phyloP scores from a whole-genome alignment of 139 green algal species.

The Parachlorella kessleri region DNA sequence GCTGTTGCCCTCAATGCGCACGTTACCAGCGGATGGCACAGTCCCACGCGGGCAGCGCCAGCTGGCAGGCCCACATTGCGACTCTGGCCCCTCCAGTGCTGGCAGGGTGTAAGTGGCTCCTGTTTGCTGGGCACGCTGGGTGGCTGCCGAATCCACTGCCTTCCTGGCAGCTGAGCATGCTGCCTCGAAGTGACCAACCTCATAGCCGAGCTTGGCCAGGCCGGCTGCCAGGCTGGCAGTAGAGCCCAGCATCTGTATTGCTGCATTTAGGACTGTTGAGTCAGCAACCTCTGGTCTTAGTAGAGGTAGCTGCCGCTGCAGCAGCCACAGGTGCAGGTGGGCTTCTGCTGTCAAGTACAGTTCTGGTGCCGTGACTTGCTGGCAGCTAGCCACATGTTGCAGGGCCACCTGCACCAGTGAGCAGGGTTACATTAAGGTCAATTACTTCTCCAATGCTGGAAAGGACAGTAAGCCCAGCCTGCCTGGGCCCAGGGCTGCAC shows the following conservation, averaged over 20 bases:
- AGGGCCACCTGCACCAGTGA: neutral
- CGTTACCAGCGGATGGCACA: neutral
- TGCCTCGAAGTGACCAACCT: slow-evolving; percentile 26
- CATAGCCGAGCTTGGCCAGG: slow-evolving; percentile 28
- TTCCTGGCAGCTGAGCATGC: neutral
- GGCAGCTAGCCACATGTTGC: neutral
- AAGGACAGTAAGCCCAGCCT: too few species aligned
- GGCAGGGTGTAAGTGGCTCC: slow-evolving; percentile 10
- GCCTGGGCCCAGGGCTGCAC: too few species aligned
- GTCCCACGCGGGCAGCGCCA: slow-evolving; percentile 2
- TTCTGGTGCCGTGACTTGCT: neutral
- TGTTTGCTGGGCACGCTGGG: neutral
- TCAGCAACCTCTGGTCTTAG: slow-evolving; percentile 7
- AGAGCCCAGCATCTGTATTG: slow-evolving; percentile 40
- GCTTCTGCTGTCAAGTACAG: slow-evolving; percentile 22
- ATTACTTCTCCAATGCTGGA: too few species aligned
- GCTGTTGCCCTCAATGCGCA: neutral
- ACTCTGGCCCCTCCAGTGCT: neutral
- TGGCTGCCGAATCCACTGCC: slow-evolving; percentile 2
- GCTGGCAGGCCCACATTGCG: neutral
- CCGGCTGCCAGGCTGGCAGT: slow-evolving; percentile 25
- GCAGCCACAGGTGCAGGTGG: slow-evolving; percentile 49
- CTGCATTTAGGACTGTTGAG: slow-evolving; percentile 1
- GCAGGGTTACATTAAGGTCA: too few species aligned
- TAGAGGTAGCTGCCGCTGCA: slow-evolving; percentile 15